Evolutionary conservation across 164 flowering plant genomes (phyloP).

Genomic region (Chimonanthus salicifolius): DNA sequence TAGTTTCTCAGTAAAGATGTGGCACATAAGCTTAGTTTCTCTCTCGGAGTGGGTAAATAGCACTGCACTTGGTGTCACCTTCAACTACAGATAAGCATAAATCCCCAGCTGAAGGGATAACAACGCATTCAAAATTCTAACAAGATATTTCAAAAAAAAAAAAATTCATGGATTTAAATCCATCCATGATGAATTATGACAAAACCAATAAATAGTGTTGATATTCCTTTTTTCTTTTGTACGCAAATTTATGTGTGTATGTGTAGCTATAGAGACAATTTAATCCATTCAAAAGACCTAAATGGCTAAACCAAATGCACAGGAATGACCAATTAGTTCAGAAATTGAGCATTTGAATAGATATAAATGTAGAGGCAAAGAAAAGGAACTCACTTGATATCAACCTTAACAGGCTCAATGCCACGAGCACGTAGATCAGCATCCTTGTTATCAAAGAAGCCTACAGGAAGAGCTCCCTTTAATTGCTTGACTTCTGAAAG

Average conservation of each 20-base stretch:
- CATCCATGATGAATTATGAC: no score
- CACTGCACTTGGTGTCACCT: neutral
- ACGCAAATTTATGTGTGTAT: neutral
- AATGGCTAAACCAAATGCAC: neutral
- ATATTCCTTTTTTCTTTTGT: neutral
- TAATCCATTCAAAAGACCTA: neutral
- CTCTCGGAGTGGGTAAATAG: no score
- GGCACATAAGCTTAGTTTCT: no score
- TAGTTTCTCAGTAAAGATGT: no score
- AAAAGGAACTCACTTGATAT: constrained; percentile 63
- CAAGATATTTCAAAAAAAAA: no score
- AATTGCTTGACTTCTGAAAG: constrained; percentile 44
- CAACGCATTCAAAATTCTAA: neutral
- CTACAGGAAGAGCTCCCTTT: constrained; percentile 78
- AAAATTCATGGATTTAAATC: no score
- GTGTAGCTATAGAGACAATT: neutral
- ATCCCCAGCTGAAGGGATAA: neutral
- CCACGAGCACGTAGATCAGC: constrained; percentile 96
- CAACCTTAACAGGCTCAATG: constrained; percentile 71
- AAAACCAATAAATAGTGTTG: neutral
- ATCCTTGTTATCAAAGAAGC: constrained; percentile 92
- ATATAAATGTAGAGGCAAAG: neutral
- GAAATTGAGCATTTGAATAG: neutral
- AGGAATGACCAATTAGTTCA: neutral
- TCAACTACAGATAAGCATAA: neutral